Evolutionary conservation across 179 eudicot genomes (phyloP).

Genomic region (Gypsophila paniculata): DNA sequence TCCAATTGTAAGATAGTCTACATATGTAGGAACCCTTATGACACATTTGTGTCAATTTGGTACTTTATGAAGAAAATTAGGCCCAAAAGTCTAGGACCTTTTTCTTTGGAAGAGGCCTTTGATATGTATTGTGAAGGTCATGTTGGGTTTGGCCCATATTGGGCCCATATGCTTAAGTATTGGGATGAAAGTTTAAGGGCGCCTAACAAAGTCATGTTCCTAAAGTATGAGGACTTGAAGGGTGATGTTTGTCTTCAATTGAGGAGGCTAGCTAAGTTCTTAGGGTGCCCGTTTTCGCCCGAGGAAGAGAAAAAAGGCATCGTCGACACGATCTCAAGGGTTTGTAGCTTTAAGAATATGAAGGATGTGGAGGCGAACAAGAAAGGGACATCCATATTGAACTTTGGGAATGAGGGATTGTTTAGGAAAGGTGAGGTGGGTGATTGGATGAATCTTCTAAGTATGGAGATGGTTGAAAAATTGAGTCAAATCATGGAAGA

Average conservation of each 20-base stretch:
- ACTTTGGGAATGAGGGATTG: conserved; percentile 36
- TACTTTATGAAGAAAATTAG: conserved; percentile 36
- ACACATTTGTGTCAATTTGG: conserved; percentile 52
- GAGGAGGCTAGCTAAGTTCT: conserved; percentile 46
- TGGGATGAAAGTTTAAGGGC: conserved; percentile 38
- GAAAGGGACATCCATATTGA: conserved; percentile 30
- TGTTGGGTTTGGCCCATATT: conserved; percentile 48
- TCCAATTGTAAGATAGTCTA: conserved; percentile 45
- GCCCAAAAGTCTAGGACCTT: conserved; percentile 27
- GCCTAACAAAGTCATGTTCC: conserved; percentile 51
- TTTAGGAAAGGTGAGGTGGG: conserved; percentile 65
- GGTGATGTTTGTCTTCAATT: conserved; percentile 26
- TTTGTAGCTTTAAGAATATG: conserved; percentile 52
- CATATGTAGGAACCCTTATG: conserved; percentile 51
- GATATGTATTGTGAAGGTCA: conserved; percentile 48
- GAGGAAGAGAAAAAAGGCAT: conserved; percentile 42
- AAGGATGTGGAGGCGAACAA: conserved; percentile 51
- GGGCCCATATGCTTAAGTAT: conserved; percentile 51
- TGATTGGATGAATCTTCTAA: conserved; percentile 46
- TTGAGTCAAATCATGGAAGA: conserved; percentile 33
- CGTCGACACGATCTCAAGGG: conserved; percentile 32
- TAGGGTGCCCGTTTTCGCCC: conserved; percentile 37
- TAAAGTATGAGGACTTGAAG: conserved; percentile 60
- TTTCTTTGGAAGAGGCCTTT: conserved; percentile 48
- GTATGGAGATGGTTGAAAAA: conserved; percentile 38